A percentile compares a stretch with the other conserved stretches of the same genome.
These are phyloP conservation scores for Lojkania enalia DNA, from an alignment of 2,329 filamentous ascomycete species.

Conservation along the genomic window DNA sequence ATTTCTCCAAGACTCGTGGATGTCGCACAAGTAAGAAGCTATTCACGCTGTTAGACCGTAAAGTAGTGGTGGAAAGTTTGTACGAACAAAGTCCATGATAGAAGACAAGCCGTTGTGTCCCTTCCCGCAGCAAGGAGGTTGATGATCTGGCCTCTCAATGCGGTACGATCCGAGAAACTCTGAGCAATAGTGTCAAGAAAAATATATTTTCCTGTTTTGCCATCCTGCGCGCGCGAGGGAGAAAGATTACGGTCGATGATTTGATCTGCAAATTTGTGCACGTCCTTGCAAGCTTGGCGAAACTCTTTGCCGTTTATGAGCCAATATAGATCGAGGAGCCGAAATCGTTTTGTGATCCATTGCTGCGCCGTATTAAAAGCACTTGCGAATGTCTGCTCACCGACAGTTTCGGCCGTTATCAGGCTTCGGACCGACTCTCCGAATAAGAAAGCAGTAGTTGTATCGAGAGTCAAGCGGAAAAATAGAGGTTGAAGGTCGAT, in stretches of 20 bases:
- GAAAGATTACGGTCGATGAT: constrained; percentile 52
- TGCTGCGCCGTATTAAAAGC: constrained; percentile 47
- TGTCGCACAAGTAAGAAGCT: too few species aligned
- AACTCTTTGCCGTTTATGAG: constrained; percentile 44
- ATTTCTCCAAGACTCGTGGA: constrained; percentile 33
- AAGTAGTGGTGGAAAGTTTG: constrained; percentile 21
- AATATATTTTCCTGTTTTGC: constrained; percentile 40
- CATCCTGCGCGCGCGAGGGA: constrained; percentile 16
- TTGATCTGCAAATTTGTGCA: constrained; percentile 44
- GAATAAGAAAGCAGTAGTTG: constrained; percentile 69
- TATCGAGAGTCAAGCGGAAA: constrained; percentile 68
- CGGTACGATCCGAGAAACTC: constrained; percentile 42
- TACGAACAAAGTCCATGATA: constrained; percentile 33
- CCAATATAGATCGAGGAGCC: constrained; percentile 49
- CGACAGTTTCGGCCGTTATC: constrained; percentile 17
- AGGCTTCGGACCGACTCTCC: constrained; percentile 51
- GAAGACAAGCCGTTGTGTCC: constrained; percentile 37
- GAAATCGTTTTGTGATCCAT: constrained; percentile 39
- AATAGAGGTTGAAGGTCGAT: constrained; percentile 66
- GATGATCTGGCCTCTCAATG: constrained; percentile 46
- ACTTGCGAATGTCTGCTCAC: constrained; percentile 35
- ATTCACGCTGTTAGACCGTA: too few species aligned
- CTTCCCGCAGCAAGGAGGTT: constrained; percentile 43
- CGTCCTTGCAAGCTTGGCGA: constrained; percentile 18
- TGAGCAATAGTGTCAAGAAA: constrained; percentile 41